A percentile compares a stretch with the other conserved stretches of the same genome.
phyloP scores from a whole-genome alignment of 2,329 filamentous ascomycete species.

The Diaporthe capsici region DNA sequence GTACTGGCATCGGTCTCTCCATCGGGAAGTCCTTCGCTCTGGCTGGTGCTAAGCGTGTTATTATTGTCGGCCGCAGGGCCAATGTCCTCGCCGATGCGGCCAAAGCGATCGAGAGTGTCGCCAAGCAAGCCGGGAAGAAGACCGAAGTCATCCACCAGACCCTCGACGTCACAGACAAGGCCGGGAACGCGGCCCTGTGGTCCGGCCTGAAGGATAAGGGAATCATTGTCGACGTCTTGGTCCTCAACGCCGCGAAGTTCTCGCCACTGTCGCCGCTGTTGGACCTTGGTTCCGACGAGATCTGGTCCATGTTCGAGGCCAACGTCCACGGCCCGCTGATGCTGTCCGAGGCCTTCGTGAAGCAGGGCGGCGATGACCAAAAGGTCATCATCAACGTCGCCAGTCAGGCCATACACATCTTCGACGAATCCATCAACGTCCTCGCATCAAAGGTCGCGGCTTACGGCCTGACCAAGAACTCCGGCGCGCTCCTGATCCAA shows the following conservation, averaged over 20 bases:
- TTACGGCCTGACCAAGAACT: conserved; percentile 46
- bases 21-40: conserved; percentile 35
- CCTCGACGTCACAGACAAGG: conserved; percentile 36
- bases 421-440: conserved; percentile 44
- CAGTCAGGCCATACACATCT: conserved; percentile 40
- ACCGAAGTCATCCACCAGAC: conserved; percentile 32
- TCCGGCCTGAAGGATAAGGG: conserved; percentile 36
- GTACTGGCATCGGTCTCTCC: conserved; percentile 40
- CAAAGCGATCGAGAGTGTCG: conserved; percentile 17
- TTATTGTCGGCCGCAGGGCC: conserved; percentile 39
- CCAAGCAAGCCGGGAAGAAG: not conserved
- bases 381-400: conserved; percentile 35
- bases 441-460: not conserved
- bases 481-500: conserved; percentile 43
- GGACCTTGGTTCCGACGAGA: conserved; percentile 38
- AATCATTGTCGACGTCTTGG: conserved; percentile 25
- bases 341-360: conserved; percentile 41
- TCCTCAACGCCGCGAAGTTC: conserved; percentile 38
- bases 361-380: conserved; percentile 38
- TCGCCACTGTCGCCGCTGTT: conserved; percentile 26
- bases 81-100: conserved; percentile 26
- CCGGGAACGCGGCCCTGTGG: conserved; percentile 31
- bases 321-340: conserved; percentile 44
- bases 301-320: conserved; percentile 42
- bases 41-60: conserved; percentile 25